A percentile compares a stretch with the other conserved stretches of the same genome.
These are phyloP conservation scores for Coprinopsis cinerea DNA, from an alignment of 768 basidiomycete species.

Conservation along the genomic window DNA sequence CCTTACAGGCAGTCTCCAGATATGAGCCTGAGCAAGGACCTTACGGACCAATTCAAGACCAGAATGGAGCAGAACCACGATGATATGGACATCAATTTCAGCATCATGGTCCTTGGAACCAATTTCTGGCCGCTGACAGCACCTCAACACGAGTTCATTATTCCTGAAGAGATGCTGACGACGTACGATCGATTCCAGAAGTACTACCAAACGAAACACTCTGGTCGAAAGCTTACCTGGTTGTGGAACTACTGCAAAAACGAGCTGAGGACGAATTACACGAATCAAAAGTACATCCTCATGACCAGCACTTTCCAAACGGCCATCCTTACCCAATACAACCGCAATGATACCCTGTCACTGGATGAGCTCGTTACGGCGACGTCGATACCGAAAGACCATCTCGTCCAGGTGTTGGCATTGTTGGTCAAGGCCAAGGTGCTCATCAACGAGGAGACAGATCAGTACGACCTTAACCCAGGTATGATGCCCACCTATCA, in stretches of 20 bases:
- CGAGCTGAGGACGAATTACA: constrained; percentile 89
- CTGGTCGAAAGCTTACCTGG: constrained; percentile 94
- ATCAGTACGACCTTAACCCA: constrained; percentile 90
- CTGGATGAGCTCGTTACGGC: constrained; percentile 73
- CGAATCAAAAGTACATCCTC: constrained; percentile 92
- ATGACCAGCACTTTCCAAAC: constrained; percentile 95
- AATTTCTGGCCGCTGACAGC: constrained; percentile 94
- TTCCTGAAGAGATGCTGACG: constrained; percentile 80
- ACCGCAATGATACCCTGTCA: constrained; percentile 81
- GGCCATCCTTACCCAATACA: constrained; percentile 92
- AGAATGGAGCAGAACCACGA: constrained; percentile 84
- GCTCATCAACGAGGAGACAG: constrained; percentile 79
- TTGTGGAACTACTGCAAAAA: constrained; percentile 98
- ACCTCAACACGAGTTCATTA: constrained; percentile 78
- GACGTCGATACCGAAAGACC: constrained; percentile 76
- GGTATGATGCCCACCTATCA: constrained; percentile 23
- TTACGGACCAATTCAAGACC: constrained; percentile 92
- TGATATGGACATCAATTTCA: constrained; percentile 87
- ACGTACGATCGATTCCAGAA: constrained; percentile 89
- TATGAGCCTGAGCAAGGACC: constrained; percentile 91
- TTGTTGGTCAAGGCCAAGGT: constrained; percentile 84
- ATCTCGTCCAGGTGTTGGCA: constrained; percentile 62
- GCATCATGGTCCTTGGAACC: constrained; percentile 89
- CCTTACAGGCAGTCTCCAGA: constrained; percentile 96
- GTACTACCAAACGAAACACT: constrained; percentile 92